Evolutionary conservation across 2,329 filamentous ascomycete genomes (phyloP).

Genomic region (Fusarium bactridioides): DNA sequence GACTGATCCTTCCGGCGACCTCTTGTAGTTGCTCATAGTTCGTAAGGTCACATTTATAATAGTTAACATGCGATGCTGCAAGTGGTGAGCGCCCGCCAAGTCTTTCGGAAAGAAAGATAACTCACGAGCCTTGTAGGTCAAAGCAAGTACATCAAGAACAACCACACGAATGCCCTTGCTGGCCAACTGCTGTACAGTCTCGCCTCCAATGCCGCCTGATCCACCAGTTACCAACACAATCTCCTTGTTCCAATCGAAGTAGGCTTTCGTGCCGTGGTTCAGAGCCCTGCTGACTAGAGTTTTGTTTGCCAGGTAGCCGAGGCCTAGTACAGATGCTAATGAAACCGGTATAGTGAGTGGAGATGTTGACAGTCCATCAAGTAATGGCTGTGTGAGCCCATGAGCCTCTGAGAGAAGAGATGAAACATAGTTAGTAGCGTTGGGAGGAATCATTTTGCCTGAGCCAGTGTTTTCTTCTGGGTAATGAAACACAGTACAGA

Average conservation of each 20-base stretch:
- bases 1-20: background rate
- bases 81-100: fast-evolving
- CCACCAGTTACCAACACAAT: background rate
- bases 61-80: background rate
- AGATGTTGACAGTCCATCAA: background rate
- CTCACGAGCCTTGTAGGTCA: background rate
- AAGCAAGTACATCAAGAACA: background rate
- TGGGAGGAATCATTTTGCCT: background rate
- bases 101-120: fast-evolving
- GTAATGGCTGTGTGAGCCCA: background rate
- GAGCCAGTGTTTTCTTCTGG: background rate
- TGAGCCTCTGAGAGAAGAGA: background rate
- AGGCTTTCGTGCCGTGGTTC: background rate
- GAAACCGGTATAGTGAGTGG: background rate
- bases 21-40: background rate
- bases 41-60: background rate
- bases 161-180: background rate
- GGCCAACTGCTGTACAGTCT: background rate
- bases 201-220: background rate
- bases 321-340: background rate
- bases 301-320: background rate
- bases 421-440: background rate
- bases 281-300: background rate
- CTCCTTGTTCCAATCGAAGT: background rate
- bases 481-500: fast-evolving